These are phyloP conservation scores for Tolypocladium guangdongense DNA, from an alignment of 2,329 filamentous ascomycete species.

Conservation along the genomic window DNA sequence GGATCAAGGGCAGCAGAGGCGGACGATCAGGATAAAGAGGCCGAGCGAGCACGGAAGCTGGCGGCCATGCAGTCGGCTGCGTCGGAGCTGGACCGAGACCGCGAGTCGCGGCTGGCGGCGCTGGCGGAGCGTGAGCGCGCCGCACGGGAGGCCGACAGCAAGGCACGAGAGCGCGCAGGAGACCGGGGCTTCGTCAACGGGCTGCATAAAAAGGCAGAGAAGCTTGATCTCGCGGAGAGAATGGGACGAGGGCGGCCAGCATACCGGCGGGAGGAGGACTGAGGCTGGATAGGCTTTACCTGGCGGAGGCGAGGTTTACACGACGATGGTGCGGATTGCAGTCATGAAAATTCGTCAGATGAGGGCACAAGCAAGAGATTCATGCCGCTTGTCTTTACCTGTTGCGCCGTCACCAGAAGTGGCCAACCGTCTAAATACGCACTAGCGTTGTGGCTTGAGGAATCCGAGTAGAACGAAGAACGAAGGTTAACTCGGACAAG, in stretches of 20 bases:
- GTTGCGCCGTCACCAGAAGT: neutral
- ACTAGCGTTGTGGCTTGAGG: too few species aligned
- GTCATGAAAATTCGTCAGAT: neutral
- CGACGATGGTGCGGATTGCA: neutral
- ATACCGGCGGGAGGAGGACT: slow-evolving; percentile 35
- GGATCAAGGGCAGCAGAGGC: slow-evolving; percentile 2
- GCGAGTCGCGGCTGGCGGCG: slow-evolving; percentile 55
- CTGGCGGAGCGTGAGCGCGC: slow-evolving; percentile 54
- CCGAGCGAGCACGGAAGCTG: slow-evolving; percentile 54
- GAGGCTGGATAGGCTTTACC: neutral
- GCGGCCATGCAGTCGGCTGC: slow-evolving; percentile 66
- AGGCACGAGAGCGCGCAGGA: slow-evolving; percentile 49
- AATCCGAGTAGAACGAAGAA: neutral
- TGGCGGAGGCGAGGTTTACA: neutral
- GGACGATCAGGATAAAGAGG: slow-evolving; percentile 26
- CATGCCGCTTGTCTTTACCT: neutral
- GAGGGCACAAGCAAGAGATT: neutral
- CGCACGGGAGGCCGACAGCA: slow-evolving; percentile 56
- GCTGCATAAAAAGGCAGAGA: slow-evolving; percentile 47
- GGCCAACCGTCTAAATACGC: neutral
- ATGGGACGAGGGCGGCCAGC: slow-evolving; percentile 37
- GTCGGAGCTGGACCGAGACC: slow-evolving; percentile 57
- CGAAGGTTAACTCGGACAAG: neutral
- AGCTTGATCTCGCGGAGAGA: slow-evolving; percentile 39
- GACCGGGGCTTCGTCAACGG: slow-evolving; percentile 54